Percentiles rank a stretch among this genome's conserved stretches.
These are phyloP conservation scores for Nannochloropsis gaditana DNA, from an alignment of 108 stramenopile genomes.

Conservation along the genomic window DNA sequence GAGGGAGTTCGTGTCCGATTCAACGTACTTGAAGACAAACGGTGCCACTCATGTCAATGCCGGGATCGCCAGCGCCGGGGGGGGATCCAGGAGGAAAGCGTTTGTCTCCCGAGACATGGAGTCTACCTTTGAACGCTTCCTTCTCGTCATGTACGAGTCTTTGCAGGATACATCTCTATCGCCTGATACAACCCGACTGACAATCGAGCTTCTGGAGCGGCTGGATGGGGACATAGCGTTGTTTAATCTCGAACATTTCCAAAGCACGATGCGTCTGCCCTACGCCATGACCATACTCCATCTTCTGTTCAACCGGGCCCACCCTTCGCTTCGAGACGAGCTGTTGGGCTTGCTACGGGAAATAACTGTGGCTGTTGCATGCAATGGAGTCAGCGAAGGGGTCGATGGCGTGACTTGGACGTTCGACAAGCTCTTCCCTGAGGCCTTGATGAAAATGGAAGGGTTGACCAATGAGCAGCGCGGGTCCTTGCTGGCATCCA, in stretches of 20 bases:
- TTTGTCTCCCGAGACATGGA: neutral
- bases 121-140: neutral
- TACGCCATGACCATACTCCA: neutral
- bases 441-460: slow-evolving; percentile 1
- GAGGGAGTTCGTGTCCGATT: neutral
- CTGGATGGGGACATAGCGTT: neutral
- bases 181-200: neutral
- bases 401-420: neutral
- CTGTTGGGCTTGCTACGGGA: neutral
- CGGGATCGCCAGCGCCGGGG: neutral
- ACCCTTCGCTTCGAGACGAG: neutral
- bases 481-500: neutral
- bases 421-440: neutral
- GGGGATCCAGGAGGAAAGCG: neutral
- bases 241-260: neutral
- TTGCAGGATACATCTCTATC: neutral
- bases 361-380: neutral
- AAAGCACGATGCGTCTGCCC: neutral
- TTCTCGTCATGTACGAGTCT: neutral
- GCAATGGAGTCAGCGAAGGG: neutral
- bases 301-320: neutral
- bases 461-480: neutral
- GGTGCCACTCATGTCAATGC: neutral
- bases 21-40: neutral
- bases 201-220: neutral